These are phyloP conservation scores for Aspergillus piperis DNA, from an alignment of 2,329 filamentous ascomycete genomes.

Conservation along the genomic window DNA sequence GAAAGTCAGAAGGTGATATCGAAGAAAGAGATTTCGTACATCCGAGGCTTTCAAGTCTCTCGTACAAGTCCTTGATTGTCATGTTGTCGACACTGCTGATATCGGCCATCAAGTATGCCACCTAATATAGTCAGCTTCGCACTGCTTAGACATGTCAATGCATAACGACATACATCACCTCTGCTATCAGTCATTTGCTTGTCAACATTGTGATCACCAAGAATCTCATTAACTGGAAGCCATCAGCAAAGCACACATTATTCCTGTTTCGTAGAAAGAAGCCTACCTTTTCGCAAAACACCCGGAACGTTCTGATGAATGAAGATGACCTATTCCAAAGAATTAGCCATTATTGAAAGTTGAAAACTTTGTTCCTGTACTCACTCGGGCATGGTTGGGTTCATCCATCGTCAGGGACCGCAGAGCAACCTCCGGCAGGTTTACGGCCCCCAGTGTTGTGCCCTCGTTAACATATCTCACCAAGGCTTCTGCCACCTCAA, in stretches of 20 bases:
- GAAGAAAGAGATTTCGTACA: constrained; percentile 57
- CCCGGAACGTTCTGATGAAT: constrained; percentile 96
- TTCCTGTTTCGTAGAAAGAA: not conserved
- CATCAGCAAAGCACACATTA: constrained; percentile 18
- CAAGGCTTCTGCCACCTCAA: constrained; percentile 85
- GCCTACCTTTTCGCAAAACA: constrained; percentile 76
- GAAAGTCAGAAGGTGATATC: not conserved
- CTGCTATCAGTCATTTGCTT: constrained; percentile 97
- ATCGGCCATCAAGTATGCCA: constrained; percentile 97
- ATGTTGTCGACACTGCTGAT: constrained; percentile 79
- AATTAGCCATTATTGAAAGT: not conserved
- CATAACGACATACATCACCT: constrained; percentile 67
- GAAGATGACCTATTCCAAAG: constrained; percentile 71
- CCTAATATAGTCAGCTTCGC: constrained; percentile 44
- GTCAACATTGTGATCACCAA: constrained; percentile 95
- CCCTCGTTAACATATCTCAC: constrained; percentile 96
- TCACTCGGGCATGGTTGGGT: constrained; percentile 78
- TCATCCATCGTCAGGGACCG: constrained; percentile 89
- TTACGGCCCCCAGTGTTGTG: constrained; percentile 86
- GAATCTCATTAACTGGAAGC: constrained; percentile 79
- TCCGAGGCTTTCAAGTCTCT: constrained; percentile 75
- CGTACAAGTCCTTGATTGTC: constrained; percentile 84
- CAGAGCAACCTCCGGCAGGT: constrained; percentile 91
- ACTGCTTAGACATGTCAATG: not conserved
- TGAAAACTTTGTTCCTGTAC: constrained; percentile 21